These are phyloP conservation scores for Tetraselmis chui DNA, from an alignment of 139 green algal species.

Conservation along the genomic window DNA sequence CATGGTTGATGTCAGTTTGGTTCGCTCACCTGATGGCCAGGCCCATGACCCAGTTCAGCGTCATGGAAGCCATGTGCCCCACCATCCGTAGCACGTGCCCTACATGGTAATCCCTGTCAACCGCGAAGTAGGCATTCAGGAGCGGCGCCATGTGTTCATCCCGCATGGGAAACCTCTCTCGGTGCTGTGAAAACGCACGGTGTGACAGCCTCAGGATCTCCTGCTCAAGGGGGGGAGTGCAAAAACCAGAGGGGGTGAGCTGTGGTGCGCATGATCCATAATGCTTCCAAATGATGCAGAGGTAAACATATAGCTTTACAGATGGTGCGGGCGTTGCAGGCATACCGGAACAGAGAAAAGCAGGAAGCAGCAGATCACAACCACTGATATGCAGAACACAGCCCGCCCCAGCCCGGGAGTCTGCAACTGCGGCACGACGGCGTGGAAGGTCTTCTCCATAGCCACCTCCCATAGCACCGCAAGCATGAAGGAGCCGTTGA, in stretches of 20 bases:
- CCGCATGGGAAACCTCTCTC: background rate
- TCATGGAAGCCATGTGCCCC: background rate
- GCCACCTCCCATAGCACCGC: background rate
- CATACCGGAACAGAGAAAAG: background rate
- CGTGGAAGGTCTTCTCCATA: background rate
- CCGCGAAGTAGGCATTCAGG: background rate
- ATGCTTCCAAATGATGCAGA: too few relatives aligned
- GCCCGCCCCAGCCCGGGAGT: background rate
- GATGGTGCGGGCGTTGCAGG: background rate
- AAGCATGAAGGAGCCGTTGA: background rate
- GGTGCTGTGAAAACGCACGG: background rate
- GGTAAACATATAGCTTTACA: too few relatives aligned
- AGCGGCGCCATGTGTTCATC: background rate
- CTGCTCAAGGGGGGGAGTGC: background rate
- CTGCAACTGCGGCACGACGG: background rate
- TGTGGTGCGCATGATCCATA: too few relatives aligned
- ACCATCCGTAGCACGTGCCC: background rate
- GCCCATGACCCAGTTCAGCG: background rate
- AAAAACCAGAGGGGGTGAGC: too few relatives aligned
- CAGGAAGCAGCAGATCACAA: background rate
- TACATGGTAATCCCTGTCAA: background rate
- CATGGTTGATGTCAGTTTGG: too few relatives aligned
- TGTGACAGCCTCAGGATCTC: background rate
- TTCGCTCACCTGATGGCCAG: background rate
- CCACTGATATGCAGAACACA: background rate